A percentile compares a stretch with the other conserved stretches of the same genome.
Evolutionary conservation across 2,329 filamentous ascomycete genomes (phyloP).

Genomic region (Lasiodiplodia sp.): DNA sequence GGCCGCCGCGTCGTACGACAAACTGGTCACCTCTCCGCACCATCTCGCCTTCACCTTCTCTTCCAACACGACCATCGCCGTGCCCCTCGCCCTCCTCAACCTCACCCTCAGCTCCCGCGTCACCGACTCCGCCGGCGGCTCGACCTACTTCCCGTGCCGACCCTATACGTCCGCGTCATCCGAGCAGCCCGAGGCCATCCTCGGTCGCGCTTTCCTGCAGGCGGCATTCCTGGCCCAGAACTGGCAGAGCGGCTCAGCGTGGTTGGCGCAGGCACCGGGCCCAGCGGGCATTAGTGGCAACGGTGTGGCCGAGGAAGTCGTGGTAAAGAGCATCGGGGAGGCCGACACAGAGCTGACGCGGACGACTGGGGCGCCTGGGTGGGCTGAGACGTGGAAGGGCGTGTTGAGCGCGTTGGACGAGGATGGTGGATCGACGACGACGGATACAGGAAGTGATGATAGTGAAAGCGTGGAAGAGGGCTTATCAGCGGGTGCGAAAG

Average conservation of each 20-base stretch:
- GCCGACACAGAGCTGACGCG: not conserved
- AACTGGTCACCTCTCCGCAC: slow-evolving; percentile 51
- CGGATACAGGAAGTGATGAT: not conserved
- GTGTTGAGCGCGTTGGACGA: not conserved
- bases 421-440: not conserved
- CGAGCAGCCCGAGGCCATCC: slow-evolving; percentile 29
- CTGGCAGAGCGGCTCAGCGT: not conserved
- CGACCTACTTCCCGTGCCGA: slow-evolving; percentile 54
- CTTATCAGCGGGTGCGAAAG: not conserved
- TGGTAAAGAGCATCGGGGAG: not conserved
- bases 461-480: not conserved
- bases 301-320: not conserved
- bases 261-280: slow-evolving; percentile 24
- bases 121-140: slow-evolving; percentile 34
- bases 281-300: not conserved
- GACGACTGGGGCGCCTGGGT: not conserved
- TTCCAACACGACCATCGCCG: slow-evolving; percentile 46
- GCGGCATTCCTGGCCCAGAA: slow-evolving; percentile 52
- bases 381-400: not conserved
- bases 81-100: slow-evolving; percentile 48
- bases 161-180: slow-evolving; percentile 33
- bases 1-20: slow-evolving; percentile 40
- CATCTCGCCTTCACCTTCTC: slow-evolving; percentile 48
- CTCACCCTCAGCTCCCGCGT: slow-evolving; percentile 50
- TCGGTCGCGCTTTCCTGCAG: slow-evolving; percentile 58